phyloP scores from a whole-genome alignment of 1,284 basidiomycete genomes.

The Cutaneotrichosporon cavernicola region DNA sequence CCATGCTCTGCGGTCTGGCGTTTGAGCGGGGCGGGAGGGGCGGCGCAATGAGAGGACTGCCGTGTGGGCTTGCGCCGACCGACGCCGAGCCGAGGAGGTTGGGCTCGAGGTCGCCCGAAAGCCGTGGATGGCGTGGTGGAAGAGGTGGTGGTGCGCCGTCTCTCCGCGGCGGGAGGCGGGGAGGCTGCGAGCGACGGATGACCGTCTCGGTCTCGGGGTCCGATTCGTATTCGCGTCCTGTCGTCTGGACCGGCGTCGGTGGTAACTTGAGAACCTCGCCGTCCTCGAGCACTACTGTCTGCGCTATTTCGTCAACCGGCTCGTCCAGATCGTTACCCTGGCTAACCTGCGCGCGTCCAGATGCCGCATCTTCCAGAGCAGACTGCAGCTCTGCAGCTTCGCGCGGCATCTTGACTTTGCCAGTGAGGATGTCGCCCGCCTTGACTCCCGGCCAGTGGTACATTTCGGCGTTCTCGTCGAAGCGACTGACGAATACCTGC shows the following conservation, averaged over 20 bases:
- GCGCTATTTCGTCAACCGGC: conserved; percentile 28
- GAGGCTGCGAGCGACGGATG: conserved; percentile 29
- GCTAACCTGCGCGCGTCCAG: conserved; percentile 55
- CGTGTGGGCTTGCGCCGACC: background rate
- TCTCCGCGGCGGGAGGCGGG: conserved; percentile 31
- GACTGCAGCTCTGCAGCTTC: conserved; percentile 53
- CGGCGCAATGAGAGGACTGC: background rate
- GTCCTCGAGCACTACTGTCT: conserved; percentile 33
- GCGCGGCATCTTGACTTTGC: conserved; percentile 54
- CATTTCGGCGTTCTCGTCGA: conserved; percentile 52
- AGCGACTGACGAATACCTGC: conserved; percentile 54
- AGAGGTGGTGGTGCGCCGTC: conserved; percentile 1
- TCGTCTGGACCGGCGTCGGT: conserved; percentile 53
- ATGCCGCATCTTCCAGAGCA: conserved; percentile 57
- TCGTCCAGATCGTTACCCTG: conserved; percentile 48
- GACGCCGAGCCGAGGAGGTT: background rate
- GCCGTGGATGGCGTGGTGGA: conserved; percentile 2
- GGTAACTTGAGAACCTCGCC: conserved; percentile 55
- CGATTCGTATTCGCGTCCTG: conserved; percentile 43
- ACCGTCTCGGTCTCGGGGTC: conserved; percentile 46
- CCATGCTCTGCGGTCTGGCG: conserved; percentile 3
- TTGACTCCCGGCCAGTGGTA: conserved; percentile 55
- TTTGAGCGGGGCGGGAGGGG: conserved; percentile 9
- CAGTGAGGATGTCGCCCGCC: conserved; percentile 53
- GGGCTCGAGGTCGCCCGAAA: background rate